Conservation (phyloP, 2,329 filamentous ascomycete species). For the Neofusicoccum parvum region DNA sequence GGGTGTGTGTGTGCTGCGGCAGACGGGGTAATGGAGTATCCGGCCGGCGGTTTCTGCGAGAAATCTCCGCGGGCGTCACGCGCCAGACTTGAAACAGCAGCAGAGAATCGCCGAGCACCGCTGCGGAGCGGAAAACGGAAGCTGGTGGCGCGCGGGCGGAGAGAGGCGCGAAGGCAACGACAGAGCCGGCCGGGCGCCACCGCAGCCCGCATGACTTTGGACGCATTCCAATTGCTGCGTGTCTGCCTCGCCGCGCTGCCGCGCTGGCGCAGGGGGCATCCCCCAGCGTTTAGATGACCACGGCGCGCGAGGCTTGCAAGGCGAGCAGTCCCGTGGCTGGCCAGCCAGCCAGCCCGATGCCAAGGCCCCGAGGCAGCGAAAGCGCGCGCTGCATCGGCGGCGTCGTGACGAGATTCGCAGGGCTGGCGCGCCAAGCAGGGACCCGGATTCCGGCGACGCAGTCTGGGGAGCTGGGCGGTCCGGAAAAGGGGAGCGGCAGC, state of each 20-base stretch:
- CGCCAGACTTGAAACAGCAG: neutral
- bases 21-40: constrained; percentile 1
- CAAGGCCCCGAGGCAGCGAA: neutral
- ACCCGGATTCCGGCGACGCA: neutral
- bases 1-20: neutral
- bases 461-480: no score
- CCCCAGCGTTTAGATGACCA: neutral
- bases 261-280: neutral
- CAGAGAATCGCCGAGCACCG: no score
- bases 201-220: neutral
- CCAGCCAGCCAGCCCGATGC: neutral
- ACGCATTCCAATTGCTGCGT: neutral
- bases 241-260: neutral
- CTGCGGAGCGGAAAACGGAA: neutral
- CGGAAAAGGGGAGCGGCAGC: neutral
- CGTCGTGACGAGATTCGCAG: neutral
- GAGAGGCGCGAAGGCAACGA: no score
- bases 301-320: neutral
- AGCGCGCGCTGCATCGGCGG: neutral
- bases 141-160: neutral
- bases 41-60: neutral
- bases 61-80: constrained; percentile 1
- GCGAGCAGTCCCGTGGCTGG: constrained; percentile 6
- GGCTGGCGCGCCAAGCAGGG: constrained; percentile 1
- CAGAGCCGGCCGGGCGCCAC: neutral